Conservation (phyloP, 768 basidiomycete species). For the Boletus pseudopeckii region DNA sequence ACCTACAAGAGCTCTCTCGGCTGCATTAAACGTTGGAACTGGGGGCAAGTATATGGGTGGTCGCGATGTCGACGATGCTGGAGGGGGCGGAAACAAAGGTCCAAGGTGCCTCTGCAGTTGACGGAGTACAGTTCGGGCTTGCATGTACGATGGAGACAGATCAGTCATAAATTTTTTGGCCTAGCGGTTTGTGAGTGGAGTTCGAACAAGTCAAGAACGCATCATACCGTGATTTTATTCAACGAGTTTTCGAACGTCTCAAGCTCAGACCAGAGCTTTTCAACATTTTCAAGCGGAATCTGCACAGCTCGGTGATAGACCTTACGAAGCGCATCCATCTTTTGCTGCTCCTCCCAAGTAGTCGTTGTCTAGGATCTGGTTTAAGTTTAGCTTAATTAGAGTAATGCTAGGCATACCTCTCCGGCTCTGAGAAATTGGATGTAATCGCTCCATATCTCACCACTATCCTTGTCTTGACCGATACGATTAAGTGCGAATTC, state of each 20-base stretch:
- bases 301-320: slow-evolving; percentile 93
- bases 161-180: slow-evolving; percentile 96
- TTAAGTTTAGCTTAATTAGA: slow-evolving; percentile 4
- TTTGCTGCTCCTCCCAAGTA: slow-evolving; percentile 95
- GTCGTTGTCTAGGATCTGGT: slow-evolving; percentile 50
- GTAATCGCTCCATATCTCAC: slow-evolving; percentile 92
- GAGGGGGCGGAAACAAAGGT: slow-evolving; percentile 53
- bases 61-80: slow-evolving; percentile 39
- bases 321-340: slow-evolving; percentile 89
- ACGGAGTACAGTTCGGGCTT: slow-evolving; percentile 84
- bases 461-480: slow-evolving; percentile 89
- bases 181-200: slow-evolving; percentile 33
- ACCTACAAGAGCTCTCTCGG: slow-evolving; percentile 72
- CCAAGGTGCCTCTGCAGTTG: slow-evolving; percentile 71
- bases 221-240: slow-evolving; percentile 77
- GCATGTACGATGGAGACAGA: slow-evolving; percentile 91
- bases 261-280: slow-evolving; percentile 89
- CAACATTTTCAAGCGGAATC: slow-evolving; percentile 91
- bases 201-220: neutral
- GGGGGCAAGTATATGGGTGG: slow-evolving; percentile 59
- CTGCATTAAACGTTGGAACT: slow-evolving; percentile 65
- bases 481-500: slow-evolving; percentile 90
- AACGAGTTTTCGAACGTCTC: slow-evolving; percentile 87
- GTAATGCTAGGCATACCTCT: slow-evolving; percentile 49
- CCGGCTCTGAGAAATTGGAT: slow-evolving; percentile 82